Conservation (phyloP, 768 basidiomycete species). For the Leucocoprinus birnbaumii region DNA sequence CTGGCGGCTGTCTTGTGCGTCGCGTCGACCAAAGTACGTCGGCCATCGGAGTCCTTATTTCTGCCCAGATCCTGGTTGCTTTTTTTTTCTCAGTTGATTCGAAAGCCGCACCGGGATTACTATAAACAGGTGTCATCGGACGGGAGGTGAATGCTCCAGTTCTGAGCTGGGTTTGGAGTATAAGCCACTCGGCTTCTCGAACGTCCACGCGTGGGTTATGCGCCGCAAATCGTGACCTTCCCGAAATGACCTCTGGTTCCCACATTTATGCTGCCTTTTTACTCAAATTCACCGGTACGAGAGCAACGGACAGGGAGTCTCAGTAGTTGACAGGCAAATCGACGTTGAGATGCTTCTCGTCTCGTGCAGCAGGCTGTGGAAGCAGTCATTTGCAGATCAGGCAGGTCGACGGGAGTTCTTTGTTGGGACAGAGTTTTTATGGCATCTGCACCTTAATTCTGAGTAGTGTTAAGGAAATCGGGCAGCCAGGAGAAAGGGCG, state of each 20-base stretch:
- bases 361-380: slow-evolving; percentile 1
- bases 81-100: not conserved
- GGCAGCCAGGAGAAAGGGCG: slow-evolving; percentile 11
- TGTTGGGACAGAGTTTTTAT: slow-evolving; percentile 12
- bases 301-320: slow-evolving; percentile 2
- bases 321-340: slow-evolving; percentile 1
- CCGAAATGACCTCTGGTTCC: not conserved
- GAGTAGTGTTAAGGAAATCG: slow-evolving; percentile 12
- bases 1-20: not conserved
- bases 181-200: slow-evolving; percentile 5
- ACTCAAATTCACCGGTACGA: not conserved
- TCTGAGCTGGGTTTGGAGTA: slow-evolving; percentile 2
- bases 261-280: not conserved
- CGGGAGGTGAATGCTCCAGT: not conserved
- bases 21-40: not conserved
- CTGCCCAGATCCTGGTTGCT: not conserved
- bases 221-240: slow-evolving; percentile 8
- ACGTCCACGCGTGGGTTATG: slow-evolving; percentile 11
- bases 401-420: slow-evolving; percentile 10
- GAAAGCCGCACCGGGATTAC: slow-evolving; percentile 4
- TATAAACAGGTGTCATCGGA: slow-evolving; percentile 3
- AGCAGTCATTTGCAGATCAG: slow-evolving; percentile 11
- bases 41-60: not conserved
- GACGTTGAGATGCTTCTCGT: slow-evolving; percentile 1
- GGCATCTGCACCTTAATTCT: slow-evolving; percentile 13